A percentile compares a stretch with the other conserved stretches of the same genome.
These are phyloP conservation scores for Triangularia verruculosa DNA, from an alignment of 2,329 filamentous ascomycete genomes.

Conservation along the genomic window DNA sequence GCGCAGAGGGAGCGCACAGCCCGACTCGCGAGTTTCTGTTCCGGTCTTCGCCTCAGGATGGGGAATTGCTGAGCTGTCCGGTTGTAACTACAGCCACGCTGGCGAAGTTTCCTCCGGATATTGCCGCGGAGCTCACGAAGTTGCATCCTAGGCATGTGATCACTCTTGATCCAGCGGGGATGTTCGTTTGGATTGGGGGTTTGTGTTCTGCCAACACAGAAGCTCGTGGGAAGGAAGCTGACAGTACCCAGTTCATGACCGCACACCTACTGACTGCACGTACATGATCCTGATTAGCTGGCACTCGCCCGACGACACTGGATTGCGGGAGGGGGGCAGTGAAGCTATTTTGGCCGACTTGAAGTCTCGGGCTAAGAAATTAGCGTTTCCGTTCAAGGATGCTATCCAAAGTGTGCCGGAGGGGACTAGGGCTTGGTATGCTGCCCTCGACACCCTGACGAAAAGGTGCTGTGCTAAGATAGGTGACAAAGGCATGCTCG, in stretches of 20 bases:
- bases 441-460: background rate
- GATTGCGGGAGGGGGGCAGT: background rate
- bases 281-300: slow-evolving; percentile 20
- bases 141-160: slow-evolving; percentile 12
- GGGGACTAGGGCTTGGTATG: slow-evolving; percentile 14
- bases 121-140: background rate
- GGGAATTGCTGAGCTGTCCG: slow-evolving; percentile 4
- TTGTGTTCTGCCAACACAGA: background rate
- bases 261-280: slow-evolving; percentile 4
- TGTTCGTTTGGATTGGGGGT: slow-evolving; percentile 27
- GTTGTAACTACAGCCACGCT: slow-evolving; percentile 13
- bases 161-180: slow-evolving; percentile 12
- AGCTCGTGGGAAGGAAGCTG: background rate
- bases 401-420: slow-evolving; percentile 10
- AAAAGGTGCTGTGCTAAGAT: background rate
- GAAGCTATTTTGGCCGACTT: slow-evolving; percentile 14
- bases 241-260: background rate
- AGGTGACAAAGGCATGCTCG: background rate
- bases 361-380: background rate
- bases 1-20: slow-evolving; percentile 23
- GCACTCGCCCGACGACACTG: slow-evolving; percentile 6
- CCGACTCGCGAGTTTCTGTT: slow-evolving; percentile 18
- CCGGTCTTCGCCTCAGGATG: slow-evolving; percentile 7
- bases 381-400: slow-evolving; percentile 16
- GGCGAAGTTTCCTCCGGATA: slow-evolving; percentile 4